Base-by-base conservation (phyloP, 73 alveolate genomes). In the Paramecium caudatum region DNA sequence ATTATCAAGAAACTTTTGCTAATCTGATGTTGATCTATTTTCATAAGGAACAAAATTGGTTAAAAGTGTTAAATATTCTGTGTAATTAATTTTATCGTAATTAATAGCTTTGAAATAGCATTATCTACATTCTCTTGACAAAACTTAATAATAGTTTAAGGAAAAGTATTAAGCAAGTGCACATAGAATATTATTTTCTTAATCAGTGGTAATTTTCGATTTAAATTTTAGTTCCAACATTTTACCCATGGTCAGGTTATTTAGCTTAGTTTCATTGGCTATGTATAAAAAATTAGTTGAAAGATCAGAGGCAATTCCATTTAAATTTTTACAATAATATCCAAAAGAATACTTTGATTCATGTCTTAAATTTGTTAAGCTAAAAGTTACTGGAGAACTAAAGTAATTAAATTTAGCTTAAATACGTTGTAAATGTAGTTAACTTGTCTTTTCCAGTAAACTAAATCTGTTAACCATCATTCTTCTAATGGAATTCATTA, bases 281-380 rank as follows among this genome's bases (percentile, higher is more conserved):
- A 74, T 45, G 43, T 74, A 74, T 27, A 21, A n/a, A 45, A 41
- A 74, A 23, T 74, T 74, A 2, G 43, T 27, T 17, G 69, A 19
- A 74, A 74, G 17, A 5, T 74, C 39, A 8, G 88, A 74, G 16
- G 21, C 13, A 37, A 9, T 37, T 15, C 65, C 65, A 19, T 39
- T 41, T 25, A 41, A 45, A 74, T 74, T 74, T 19, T 21, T 45
- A 41, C 88, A 74, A 13, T 41, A 74, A 74, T 74, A 74, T 5
- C 88, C 88, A 74, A 74, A 37, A 15, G 88, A 74, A 74, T 74
- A 74, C 32, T 45, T 74, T 10, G 62, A 21, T 41, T 74, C 32
- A 1, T 15, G 43, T 74, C 43, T 23, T 30, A 45, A 3, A 74
- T 74, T 74, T 7, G 39, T 19, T 10, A 74, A 27, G 7, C 39